Evolutionary conservation across 306 rosid genomes (phyloP), one percentile per base, ranked within the genome.

Genomic region (Cucurbita ficifolia): DNA sequence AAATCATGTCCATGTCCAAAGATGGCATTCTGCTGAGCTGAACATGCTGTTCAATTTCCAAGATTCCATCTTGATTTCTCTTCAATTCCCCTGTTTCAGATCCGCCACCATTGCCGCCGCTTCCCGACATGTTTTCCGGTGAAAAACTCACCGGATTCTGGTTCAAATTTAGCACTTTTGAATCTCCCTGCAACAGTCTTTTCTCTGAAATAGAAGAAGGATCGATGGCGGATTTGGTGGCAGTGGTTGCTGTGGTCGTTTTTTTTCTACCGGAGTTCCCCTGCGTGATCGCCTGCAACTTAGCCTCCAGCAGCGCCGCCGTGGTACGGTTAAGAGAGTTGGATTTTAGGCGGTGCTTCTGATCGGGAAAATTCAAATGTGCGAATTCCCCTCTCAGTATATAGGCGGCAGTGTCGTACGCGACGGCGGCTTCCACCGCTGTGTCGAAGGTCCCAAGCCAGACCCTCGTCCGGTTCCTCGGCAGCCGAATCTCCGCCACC

Each of bases 401-500:
- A 63, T 88, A 93, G 64, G 98, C 97, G 3, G 98, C 98, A 16
- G 97, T 93, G 79, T 93, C 98, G 70, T 93, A 93, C 6, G 98
- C 98, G 54, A 81, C 82, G 55, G 98, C 98, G 14, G 98, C 98
- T 45, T 90, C 96, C 78, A 90, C 94, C 2, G 97, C 97, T 2
- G 90, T 93, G 60, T 90, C 86, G 70, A 93, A 93, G 7, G 98
- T 93, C 52, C 98, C 98, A 42, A 93, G 58, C 98, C 98, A 93
- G 4, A 93, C 94, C 80, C 98, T 84, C 5, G 92, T 88, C 59
- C 98, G 72, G 63, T 93, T 93, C 71, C 93, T 86, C 35, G 98
- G 98, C 73, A 92, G 83, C 67, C 98, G 84, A 21, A 92, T 92
- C 84, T 92, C 98, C 10, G 97, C 98, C 13, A 93, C 98, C 98